A percentile compares a stretch with the other conserved stretches of the same genome.
These are phyloP conservation scores for Salinomyces thailandicus DNA, from an alignment of 2,329 filamentous ascomycete genomes.

Conservation along the genomic window DNA sequence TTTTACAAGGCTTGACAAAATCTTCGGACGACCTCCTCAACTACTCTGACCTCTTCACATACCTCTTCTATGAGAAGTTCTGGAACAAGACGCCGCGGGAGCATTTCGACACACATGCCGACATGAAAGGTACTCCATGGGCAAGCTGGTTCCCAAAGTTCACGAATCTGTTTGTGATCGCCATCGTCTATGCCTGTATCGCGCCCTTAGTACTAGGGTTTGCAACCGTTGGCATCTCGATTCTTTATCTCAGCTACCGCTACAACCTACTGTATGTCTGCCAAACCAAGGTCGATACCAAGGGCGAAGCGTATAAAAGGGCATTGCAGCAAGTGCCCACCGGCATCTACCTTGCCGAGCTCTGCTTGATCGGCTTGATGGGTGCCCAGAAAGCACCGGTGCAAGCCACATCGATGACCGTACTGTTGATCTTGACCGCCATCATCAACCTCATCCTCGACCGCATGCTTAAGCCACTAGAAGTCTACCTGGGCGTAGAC, in stretches of 20 bases:
- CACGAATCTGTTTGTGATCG: conserved; percentile 35
- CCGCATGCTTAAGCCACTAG: conserved; percentile 21
- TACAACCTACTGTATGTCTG: conserved; percentile 40
- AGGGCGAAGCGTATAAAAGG: conserved; percentile 36
- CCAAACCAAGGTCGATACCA: conserved; percentile 39
- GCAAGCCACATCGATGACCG: conserved; percentile 34
- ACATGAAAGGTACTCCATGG: conserved; percentile 35
- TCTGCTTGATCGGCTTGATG: conserved; percentile 40
- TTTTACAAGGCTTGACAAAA: conserved; percentile 27
- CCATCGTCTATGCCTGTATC: conserved; percentile 39
- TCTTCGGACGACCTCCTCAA: conserved; percentile 24
- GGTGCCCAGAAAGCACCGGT: conserved; percentile 28
- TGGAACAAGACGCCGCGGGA: conserved; percentile 36
- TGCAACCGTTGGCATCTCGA: conserved; percentile 32
- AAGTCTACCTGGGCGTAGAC: conserved; percentile 25
- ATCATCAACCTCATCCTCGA: conserved; percentile 21
- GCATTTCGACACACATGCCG: conserved; percentile 35
- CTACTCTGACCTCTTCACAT: conserved; percentile 25
- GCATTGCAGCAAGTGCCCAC: conserved; percentile 38
- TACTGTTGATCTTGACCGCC: conserved; percentile 31
- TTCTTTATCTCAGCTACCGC: conserved; percentile 39
- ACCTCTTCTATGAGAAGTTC: conserved; percentile 23
- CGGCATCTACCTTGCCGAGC: conserved; percentile 38
- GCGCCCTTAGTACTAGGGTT: conserved; percentile 40
- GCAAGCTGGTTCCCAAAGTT: conserved; percentile 39